Percentiles rank a stretch among this genome's conserved stretches.
These are phyloP conservation scores for Rhizoclosmatium globosum DNA, from an alignment of 192 early-diverging fungal genomes.

Conservation along the genomic window DNA sequence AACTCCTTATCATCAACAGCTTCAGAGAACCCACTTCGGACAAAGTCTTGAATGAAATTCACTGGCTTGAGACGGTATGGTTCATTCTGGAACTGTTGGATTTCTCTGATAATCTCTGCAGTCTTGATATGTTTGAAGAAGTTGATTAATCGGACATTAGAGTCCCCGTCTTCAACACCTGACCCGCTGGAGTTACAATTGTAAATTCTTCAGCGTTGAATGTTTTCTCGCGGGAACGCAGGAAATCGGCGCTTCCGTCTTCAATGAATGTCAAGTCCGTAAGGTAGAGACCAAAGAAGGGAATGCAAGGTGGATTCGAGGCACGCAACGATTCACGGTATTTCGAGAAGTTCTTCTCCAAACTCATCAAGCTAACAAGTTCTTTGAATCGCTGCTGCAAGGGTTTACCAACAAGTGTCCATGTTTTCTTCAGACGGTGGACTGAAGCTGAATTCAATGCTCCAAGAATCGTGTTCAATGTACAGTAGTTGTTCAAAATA, in stretches of 20 bases:
- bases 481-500: slow-evolving; percentile 92
- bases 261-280: slow-evolving; percentile 89
- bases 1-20: slow-evolving; percentile 78
- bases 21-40: slow-evolving; percentile 7
- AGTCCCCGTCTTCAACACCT: slow-evolving; percentile 34
- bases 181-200: slow-evolving; percentile 30
- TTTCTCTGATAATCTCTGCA: slow-evolving; percentile 81
- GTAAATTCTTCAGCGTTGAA: slow-evolving; percentile 35
- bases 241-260: slow-evolving; percentile 60
- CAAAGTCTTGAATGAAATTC: slow-evolving; percentile 77
- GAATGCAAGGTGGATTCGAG: slow-evolving; percentile 64
- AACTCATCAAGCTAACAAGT: slow-evolving; percentile 78
- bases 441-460: slow-evolving; percentile 90
- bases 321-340: slow-evolving; percentile 82
- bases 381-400: slow-evolving; percentile 44
- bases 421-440: slow-evolving; percentile 89
- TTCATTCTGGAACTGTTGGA: slow-evolving; percentile 85
- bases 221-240: slow-evolving; percentile 40
- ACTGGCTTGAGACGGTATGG: slow-evolving; percentile 80
- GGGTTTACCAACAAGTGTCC: slow-evolving; percentile 51
- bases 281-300: slow-evolving; percentile 82
- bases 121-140: slow-evolving; percentile 87
- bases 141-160: slow-evolving; percentile 73
- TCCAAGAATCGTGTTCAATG: slow-evolving; percentile 88
- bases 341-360: slow-evolving; percentile 78